Base-by-base conservation (phyloP, 441 rosid species). In the Gossypium schwendimanii region DNA sequence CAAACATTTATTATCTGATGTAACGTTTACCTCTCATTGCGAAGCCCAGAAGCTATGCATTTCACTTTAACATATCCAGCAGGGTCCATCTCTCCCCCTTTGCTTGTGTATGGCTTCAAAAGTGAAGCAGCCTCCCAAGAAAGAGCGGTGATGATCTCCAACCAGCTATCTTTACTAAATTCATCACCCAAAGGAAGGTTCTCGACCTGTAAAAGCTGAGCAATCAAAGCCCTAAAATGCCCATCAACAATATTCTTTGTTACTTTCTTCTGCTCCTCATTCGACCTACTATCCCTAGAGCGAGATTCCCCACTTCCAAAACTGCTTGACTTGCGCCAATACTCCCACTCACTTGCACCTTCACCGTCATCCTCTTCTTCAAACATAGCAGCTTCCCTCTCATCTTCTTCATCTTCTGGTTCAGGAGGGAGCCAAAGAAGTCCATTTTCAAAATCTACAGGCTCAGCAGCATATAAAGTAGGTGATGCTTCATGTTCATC, bases 81-180 rank as follows among this genome's bases (percentile, higher is more conserved):
- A 26, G 99, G 99, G 81, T 96, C 99, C 99, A 96, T 96, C 74
- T 98, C 98, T 70, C 98, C 98, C 71, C 96, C 86, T 80, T 77
- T 85, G 84, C 98, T 96, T 82, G 78, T 94, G 84, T 96, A 98
- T 62, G 98, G 99, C 85, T 96, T 96, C 78, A 96, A 61, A 54
- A 93, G 87, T 9, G 94, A 89, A 57, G 98, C 98, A 78, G 97
- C 99, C 80, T 94, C 97, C 98, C 98, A 96, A 20, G 97, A 96
- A 59, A 96, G 88, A 77, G 96, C 86, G 12, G 96, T 88, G 75
- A 94, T 88, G 63, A 92, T 96, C 84, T 96, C 98, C 78, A 94
- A 77, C 98, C 99, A 96, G 79, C 89, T 77, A 60, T 88, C 96
- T 67, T 85, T 74, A 62, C 82, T 84, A 79, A 85, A 81, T 79